phyloP scores from a whole-genome alignment of 2,329 filamentous ascomycete species.

The Botrytis cinerea region DNA sequence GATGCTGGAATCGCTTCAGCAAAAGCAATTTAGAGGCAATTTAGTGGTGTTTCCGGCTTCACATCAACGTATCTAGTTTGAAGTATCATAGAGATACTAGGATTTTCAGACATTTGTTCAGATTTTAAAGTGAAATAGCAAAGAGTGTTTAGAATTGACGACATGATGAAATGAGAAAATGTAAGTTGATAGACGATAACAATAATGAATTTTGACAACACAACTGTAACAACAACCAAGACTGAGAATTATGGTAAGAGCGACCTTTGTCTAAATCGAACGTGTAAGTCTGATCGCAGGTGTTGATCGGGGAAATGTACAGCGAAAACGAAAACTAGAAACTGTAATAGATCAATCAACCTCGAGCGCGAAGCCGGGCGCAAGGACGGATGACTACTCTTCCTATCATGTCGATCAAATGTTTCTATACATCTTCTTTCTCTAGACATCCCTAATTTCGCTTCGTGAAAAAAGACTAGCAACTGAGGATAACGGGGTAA shows the following conservation, averaged over 20 bases:
- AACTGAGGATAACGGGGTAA: not conserved
- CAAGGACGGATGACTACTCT: not conserved
- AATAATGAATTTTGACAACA: not conserved
- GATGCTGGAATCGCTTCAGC: not conserved
- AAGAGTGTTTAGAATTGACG: not conserved
- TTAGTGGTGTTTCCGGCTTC: not conserved
- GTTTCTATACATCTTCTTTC: not conserved
- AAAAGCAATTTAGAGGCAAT: not conserved
- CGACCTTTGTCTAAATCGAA: fast-evolving
- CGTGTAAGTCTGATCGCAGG: no score
- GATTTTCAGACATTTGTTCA: not conserved
- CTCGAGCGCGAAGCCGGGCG: not conserved
- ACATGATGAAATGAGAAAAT: not conserved
- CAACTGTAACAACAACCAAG: not conserved
- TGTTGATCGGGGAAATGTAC: no score
- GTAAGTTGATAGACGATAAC: not conserved
- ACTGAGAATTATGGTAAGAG: not conserved
- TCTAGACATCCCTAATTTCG: not conserved
- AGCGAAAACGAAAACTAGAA: no score
- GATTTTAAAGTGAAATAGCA: not conserved
- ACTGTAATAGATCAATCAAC: not conserved
- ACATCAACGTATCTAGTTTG: not conserved
- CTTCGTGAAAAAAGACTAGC: not conserved
- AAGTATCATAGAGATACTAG: not conserved
- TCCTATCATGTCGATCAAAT: not conserved